These are phyloP conservation scores for Monosporascus ibericus DNA, from an alignment of 2,329 filamentous ascomycete genomes.

Conservation along the genomic window DNA sequence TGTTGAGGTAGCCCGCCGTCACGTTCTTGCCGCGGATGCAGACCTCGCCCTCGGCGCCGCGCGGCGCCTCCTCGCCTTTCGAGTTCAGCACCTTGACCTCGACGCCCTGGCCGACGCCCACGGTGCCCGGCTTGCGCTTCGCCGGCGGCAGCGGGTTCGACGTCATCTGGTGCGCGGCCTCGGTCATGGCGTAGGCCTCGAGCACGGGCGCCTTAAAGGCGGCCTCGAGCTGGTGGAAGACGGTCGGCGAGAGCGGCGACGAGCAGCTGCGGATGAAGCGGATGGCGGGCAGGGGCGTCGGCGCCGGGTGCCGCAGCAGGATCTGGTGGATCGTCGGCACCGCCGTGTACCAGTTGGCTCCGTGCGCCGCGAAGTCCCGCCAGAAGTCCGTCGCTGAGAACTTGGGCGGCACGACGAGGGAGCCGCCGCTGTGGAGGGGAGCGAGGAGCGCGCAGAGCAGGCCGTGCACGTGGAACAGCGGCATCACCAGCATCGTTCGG, in stretches of 20 bases:
- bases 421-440: constrained; percentile 68
- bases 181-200: constrained; percentile 90
- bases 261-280: constrained; percentile 87
- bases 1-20: constrained; percentile 81
- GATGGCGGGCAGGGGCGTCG: constrained; percentile 63
- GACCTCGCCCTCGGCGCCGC: constrained; percentile 72
- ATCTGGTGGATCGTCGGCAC: constrained; percentile 94
- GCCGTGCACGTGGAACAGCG: constrained; percentile 87
- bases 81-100: constrained; percentile 72
- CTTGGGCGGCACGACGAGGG: constrained; percentile 69
- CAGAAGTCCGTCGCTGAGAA: constrained; percentile 84
- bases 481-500: constrained; percentile 83
- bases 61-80: constrained; percentile 59
- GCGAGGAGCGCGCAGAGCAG: constrained; percentile 76
- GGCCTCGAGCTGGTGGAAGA: constrained; percentile 72
- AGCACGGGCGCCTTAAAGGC: constrained; percentile 74
- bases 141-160: constrained; percentile 66
- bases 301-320: constrained; percentile 66
- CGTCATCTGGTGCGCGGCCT: constrained; percentile 81
- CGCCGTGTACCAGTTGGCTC: constrained; percentile 87
- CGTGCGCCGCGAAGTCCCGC: constrained; percentile 65
- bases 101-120: constrained; percentile 78
- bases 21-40: constrained; percentile 79
- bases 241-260: constrained; percentile 74
- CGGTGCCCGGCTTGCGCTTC: constrained; percentile 73